A percentile compares a stretch with the other conserved stretches of the same genome.
phyloP scores from a whole-genome alignment of 129 eudicot species.

The Saposhnikovia divaricata region DNA sequence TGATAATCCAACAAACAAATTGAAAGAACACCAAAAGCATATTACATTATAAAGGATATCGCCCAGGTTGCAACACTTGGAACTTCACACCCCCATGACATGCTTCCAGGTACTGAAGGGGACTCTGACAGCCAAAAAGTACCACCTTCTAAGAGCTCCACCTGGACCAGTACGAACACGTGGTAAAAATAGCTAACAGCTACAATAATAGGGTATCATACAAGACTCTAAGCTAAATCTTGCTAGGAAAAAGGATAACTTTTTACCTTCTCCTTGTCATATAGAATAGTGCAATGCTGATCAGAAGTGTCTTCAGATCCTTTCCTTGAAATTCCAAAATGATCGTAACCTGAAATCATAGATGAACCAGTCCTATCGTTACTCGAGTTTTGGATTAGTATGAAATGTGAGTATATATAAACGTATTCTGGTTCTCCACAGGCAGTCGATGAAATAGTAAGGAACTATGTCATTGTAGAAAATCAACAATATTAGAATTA shows the following conservation, averaged over 20 bases:
- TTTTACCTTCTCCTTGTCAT: constrained; percentile 86
- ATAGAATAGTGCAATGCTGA: constrained; percentile 79
- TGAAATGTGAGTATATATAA: not conserved
- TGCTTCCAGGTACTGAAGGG: constrained; percentile 97
- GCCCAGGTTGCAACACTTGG: constrained; percentile 98
- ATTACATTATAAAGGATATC: constrained; percentile 58
- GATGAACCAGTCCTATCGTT: constrained; percentile 10
- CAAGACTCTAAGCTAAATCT: not conserved
- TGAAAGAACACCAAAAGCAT: constrained; percentile 1
- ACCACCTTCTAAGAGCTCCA: constrained; percentile 92
- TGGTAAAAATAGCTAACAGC: not conserved
- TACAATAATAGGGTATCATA: not conserved
- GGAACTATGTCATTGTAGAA: not conserved
- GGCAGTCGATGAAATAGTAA: not conserved
- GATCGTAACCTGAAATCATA: constrained; percentile 48
- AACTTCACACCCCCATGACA: constrained; percentile 84
- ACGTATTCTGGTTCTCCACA: not conserved
- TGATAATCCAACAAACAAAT: not conserved
- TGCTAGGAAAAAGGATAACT: not conserved
- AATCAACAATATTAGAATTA: not conserved
- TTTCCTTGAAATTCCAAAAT: constrained; percentile 89
- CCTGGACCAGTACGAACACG: constrained; percentile 32
- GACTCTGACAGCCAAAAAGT: constrained; percentile 98
- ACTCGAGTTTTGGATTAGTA: not conserved
- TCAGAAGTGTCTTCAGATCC: constrained; percentile 87